These are phyloP conservation scores for Pseudogymnoascus sp. DNA, from an alignment of 2,329 filamentous ascomycete genomes.

Conservation along the genomic window DNA sequence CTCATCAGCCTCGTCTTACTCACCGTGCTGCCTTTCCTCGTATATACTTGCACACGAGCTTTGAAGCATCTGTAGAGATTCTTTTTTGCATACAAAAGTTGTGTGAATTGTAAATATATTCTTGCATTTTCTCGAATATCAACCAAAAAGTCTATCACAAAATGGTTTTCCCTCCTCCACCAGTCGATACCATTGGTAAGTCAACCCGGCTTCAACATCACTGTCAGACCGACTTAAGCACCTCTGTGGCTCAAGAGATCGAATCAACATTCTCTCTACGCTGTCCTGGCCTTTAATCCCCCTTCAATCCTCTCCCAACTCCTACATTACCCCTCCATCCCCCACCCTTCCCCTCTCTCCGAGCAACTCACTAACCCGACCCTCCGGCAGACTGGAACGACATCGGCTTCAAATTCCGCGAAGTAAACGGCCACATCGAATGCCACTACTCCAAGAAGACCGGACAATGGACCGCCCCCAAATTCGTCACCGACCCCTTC, in stretches of 20 bases:
- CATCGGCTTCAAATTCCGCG: constrained; percentile 84
- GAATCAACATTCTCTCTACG: neutral
- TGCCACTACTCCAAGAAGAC: constrained; percentile 70
- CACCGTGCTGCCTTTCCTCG: neutral
- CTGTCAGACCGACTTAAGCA: neutral
- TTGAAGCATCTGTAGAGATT: neutral
- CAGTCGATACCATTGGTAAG: constrained; percentile 65
- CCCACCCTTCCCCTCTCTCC: neutral
- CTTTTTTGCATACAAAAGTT: neutral
- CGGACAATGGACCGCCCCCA: constrained; percentile 67
- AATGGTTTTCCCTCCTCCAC: constrained; percentile 63
- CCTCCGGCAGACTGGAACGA: constrained; percentile 68
- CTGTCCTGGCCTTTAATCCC: neutral
- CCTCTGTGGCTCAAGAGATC: neutral
- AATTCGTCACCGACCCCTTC: constrained; percentile 75
- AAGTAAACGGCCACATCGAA: constrained; percentile 94
- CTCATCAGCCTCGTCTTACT: constrained; percentile 7
- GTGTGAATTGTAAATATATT: constrained; percentile 1
- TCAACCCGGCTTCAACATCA: constrained; percentile 6
- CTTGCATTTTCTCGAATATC: neutral
- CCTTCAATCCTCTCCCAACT: neutral
- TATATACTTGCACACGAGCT: neutral
- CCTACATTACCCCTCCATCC: constrained; percentile 2
- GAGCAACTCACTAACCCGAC: neutral
- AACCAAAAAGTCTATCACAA: constrained; percentile 10